Percentiles rank a stretch among this genome's conserved stretches.
Evolutionary conservation across 331 rosid genomes (phyloP).

Genomic region (Acacia pycnantha): DNA sequence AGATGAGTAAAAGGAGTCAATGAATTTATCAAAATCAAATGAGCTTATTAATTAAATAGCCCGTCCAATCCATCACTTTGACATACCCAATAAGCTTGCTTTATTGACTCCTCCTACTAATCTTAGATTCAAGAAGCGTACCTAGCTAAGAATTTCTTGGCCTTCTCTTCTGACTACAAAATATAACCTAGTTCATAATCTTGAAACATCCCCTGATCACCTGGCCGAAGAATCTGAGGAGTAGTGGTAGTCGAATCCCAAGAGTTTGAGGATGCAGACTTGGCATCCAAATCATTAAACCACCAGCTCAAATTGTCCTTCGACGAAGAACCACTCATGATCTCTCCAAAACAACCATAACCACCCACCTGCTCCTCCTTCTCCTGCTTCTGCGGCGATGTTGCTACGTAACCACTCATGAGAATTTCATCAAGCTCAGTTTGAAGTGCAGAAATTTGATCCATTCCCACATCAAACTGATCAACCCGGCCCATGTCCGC

Average conservation of each 20-base stretch:
- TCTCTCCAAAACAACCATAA: constrained; percentile 70
- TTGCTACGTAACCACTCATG: constrained; percentile 26
- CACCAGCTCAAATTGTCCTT: constrained; percentile 75
- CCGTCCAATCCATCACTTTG: background rate
- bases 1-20: background rate
- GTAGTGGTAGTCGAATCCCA: constrained; percentile 54
- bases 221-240: constrained; percentile 47
- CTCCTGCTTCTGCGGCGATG: constrained; percentile 21
- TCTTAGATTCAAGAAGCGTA: background rate
- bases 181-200: constrained; percentile 73
- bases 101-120: background rate
- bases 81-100: background rate
- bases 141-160: background rate
- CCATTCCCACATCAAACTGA: constrained; percentile 33
- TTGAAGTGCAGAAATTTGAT: constrained; percentile 46
- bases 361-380: constrained; percentile 37
- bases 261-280: constrained; percentile 66
- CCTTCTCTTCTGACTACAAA: constrained; percentile 28
- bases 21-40: background rate
- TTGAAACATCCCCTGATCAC: constrained; percentile 53
- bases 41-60: background rate
- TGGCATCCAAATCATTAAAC: constrained; percentile 58
- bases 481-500: constrained; percentile 8
- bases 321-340: constrained; percentile 35
- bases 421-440: constrained; percentile 59